Evolutionary conservation across 2,329 filamentous ascomycete species (phyloP).

Genomic region (Trichoderma sp.): DNA sequence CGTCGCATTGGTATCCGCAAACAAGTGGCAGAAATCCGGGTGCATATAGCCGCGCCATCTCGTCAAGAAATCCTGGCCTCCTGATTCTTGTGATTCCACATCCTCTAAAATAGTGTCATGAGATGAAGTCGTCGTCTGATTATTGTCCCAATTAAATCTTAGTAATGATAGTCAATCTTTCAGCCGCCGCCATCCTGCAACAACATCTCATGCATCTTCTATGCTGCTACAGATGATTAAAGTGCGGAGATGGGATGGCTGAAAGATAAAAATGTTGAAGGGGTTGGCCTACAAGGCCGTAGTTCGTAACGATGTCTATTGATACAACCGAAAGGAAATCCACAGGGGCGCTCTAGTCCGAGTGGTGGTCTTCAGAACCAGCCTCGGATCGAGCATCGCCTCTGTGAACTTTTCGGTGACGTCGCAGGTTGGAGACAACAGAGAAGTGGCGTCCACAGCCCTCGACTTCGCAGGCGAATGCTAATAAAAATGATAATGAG

Average conservation of each 20-base stretch:
- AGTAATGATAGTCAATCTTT: conserved; percentile 6
- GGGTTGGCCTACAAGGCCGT: not conserved
- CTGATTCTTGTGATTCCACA: conserved; percentile 23
- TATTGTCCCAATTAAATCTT: conserved; percentile 14
- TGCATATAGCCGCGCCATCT: conserved; percentile 26
- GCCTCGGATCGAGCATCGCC: conserved; percentile 62
- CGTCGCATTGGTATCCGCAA: conserved; percentile 14
- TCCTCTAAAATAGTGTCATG: conserved; percentile 21
- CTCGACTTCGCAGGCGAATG: conserved; percentile 90
- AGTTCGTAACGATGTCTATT: conserved; percentile 8
- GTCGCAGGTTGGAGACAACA: conserved; percentile 89
- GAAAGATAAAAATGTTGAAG: not conserved
- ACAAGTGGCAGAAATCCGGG: conserved; percentile 31
- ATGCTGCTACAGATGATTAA: conserved; percentile 16
- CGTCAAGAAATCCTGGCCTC: conserved; percentile 11
- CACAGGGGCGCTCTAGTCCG: conserved; percentile 42
- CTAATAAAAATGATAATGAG: conserved; percentile 43
- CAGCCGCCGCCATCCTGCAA: not conserved
- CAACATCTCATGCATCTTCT: conserved; percentile 18
- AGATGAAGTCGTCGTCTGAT: conserved; percentile 17
- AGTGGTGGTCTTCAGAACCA: conserved; percentile 62
- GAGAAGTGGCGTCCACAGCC: conserved; percentile 96
- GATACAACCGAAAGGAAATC: conserved; percentile 7
- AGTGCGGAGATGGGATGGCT: not conserved
- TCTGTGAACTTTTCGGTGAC: conserved; percentile 93